Evolutionary conservation across 345 rosid species (phyloP), one percentile per base, ranked within the genome.

Genomic region (Hibiscus trionum): DNA sequence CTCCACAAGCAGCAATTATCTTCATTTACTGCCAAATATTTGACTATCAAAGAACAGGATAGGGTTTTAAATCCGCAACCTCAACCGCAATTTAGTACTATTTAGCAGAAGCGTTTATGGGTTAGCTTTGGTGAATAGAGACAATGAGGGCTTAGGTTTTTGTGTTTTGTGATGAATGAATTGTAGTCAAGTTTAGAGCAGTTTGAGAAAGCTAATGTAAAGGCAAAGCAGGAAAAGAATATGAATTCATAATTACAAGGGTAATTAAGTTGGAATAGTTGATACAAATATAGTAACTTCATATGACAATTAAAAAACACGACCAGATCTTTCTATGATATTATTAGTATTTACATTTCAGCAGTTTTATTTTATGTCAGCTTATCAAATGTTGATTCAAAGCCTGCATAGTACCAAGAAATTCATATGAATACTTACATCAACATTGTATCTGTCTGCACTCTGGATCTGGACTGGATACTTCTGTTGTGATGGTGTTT

Each of bases 301-400:
- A 42, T 19, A 65, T 11, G 17, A 21, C 42, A 17, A 10, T 42
- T n/a, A 21, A 37, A 26, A 67, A 29, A 16, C 24, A 5, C 21
- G 17, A 56, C 8, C 29, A 60, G 52, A 55, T 59, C 14, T 15
- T 44, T 24, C 14, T 11, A 50, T 61, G 50, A 66, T 10, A 44
- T 42, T 14, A 16, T 31, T 17, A 29, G 31, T 3, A 46, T 60
- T 17, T 7, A 66, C 7, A 71, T 74, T 29, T 29, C 79, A 91
- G 93, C 96, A 86, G 11, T 42, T 42, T 42, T 4, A 7, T 6
- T 10, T 42, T 10, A 10, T 42, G 31, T 2, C 3, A 42, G 46
- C 46, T 42, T 10, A 44, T 44, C 47, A 44, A 44, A 44, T 7
- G 47, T 44, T 44, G 6, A 44, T 7, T 44, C 12, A 44, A 44